Conservation (phyloP, 139 green algal genomes). For the Closterium sp. region DNA sequence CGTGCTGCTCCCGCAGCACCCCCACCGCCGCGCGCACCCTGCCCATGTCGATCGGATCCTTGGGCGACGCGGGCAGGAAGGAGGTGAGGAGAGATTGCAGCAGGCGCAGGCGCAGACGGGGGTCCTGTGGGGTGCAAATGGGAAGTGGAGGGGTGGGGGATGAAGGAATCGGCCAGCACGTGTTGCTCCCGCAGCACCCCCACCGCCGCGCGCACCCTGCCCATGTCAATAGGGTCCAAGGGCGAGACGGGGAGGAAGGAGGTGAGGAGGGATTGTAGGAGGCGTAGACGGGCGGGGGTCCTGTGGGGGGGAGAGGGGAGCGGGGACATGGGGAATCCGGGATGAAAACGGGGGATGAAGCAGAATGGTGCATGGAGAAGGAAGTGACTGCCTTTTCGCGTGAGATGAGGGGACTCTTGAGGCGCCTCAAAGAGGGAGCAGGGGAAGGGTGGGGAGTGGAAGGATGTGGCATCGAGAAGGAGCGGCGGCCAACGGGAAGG, state of each 20-base stretch:
- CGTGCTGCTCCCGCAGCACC: background rate
- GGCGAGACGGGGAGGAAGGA: background rate
- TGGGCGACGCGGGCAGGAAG: background rate
- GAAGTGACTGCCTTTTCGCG: too few relatives aligned
- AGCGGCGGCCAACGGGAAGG: too few relatives aligned
- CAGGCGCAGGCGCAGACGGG: background rate
- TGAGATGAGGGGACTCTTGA: too few relatives aligned
- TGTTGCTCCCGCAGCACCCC: background rate
- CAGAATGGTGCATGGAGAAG: background rate
- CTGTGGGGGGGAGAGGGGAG: background rate
- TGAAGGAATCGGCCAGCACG: background rate
- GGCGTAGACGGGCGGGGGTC: too few relatives aligned
- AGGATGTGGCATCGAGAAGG: background rate
- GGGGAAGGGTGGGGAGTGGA: background rate
- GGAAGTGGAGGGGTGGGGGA: background rate
- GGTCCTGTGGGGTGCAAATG: background rate
- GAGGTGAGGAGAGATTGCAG: background rate
- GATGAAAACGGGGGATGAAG: background rate
- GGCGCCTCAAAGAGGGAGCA: too few relatives aligned
- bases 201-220: background rate
- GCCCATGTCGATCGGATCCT: background rate
- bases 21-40: background rate
- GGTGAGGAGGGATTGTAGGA: background rate
- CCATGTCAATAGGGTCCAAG: too few relatives aligned
- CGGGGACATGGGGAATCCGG: too few relatives aligned